Base-by-base conservation (phyloP, 2,329 filamentous ascomycete species). In the Mariannaea elegans region DNA sequence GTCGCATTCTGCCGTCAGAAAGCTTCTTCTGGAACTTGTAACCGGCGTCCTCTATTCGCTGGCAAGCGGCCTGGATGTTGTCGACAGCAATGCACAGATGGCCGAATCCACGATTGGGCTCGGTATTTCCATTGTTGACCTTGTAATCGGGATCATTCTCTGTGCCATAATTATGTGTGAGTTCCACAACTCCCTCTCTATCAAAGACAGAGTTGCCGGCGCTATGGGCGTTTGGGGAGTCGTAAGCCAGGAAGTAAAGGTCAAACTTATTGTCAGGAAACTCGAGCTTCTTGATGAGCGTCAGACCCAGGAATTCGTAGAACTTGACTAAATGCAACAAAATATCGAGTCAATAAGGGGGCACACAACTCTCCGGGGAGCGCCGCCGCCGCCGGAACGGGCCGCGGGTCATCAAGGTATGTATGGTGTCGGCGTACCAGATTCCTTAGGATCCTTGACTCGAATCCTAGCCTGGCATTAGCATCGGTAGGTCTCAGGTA, bases 21-120 rank as follows among this genome's bases (percentile, higher is more conserved):
- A 98, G 82, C 79, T 92, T 96, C 87, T 98, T 98, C 83, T 98
- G 93, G 79, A 98, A 99, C 64, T 85, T 86, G 80, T 97, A 97
- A 0, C 94, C 94, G 7, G 91, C 93, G 73, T 94, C 91, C 76
- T 97, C 93, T 61, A 99, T 85, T 57, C 94, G 86, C 81, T 93
- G 82, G 81, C 95, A 98, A 2, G 94, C 94, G 3, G 90, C 92
- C 79, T 97, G 91, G 64, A 97, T 90, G 75, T 92, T 88, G 78
- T 93, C 90, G 48, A 93, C 90, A 49, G 86, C 87, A 74, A 98
- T 89, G 71, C 92, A 94, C 19, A 93, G 87, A 76, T 98, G 94
- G 3, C 93, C 93, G 73, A 95, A 94, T 2, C 91, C 91, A 52
- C 88, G 90, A 75, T 91, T 80, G 3, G 93, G 94, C 65, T 97